Base-by-base conservation (phyloP, 805 yeast genomes). In the Clavispora santaluciae region DNA sequence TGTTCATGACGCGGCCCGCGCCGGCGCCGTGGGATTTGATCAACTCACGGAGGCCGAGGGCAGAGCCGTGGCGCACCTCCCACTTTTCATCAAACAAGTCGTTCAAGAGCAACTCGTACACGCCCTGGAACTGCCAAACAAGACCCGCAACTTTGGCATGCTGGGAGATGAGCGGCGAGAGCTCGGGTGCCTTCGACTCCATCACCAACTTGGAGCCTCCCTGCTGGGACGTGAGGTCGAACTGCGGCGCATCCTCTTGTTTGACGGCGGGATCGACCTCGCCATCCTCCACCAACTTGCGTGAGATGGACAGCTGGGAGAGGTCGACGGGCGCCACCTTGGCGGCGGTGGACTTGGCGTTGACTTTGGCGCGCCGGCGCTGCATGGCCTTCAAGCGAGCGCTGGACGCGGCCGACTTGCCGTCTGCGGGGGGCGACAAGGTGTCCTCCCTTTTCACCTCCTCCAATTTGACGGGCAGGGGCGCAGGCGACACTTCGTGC, bases 61-160 rank as follows among this genome's bases (percentile, higher is more conserved):
- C 86, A 0, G 97, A 89, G 25, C 99, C 99, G 63, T 93, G 99
- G 51, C 99, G 78, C 12, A 83, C 73, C 64, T 93, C 98, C 99
- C 99, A 93, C 33, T 73, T 72, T 30, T 87, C 95, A 45, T 83
- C 81, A 57, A 87, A 87, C 43, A 93, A 64, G 52, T 89, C 96
- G 29, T 78, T 78, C 44, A 88, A 65, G 28, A 93, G 63, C 17
- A 89, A 66, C 57, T 87, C 97, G 61, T 83, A 89, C 10, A 91
- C 82, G 15, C 96, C 95, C 68, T 90, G 96, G 52, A 90, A 87
- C 40, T 88, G 95, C 97, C 98, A 93, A 0, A 86, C 83, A 29
- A 82, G 70, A 5, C 86, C 87, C 0, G 84, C 79, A 12, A 80
- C 82, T 42, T 79, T 78, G 30, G 83, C 76, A 45, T 84, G 87